These are phyloP conservation scores for Cladorrhinum sp. DNA, from an alignment of 2,329 filamentous ascomycete genomes.

Conservation along the genomic window DNA sequence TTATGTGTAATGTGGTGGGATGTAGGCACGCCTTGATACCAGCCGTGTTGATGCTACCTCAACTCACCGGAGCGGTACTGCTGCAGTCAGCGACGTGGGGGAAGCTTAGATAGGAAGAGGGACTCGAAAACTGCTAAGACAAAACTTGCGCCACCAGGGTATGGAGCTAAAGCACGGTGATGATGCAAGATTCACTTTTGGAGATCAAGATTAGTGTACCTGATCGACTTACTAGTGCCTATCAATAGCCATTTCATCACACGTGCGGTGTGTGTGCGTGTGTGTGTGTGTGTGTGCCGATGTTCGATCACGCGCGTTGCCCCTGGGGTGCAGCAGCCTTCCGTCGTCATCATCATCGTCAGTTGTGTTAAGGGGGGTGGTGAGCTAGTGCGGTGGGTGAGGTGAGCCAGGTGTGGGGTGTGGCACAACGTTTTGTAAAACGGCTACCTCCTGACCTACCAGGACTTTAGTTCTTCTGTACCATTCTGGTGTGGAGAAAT, in stretches of 20 bases:
- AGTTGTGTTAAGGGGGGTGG: background rate
- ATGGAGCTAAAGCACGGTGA: background rate
- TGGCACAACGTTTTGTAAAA: background rate
- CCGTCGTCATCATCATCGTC: background rate
- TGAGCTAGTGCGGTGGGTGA: too few species aligned
- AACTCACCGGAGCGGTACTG: background rate
- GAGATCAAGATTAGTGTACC: background rate
- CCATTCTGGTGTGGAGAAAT: background rate
- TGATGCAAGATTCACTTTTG: constrained; percentile 3
- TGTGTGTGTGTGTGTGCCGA: background rate
- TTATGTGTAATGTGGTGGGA: too few species aligned
- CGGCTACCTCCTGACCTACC: background rate
- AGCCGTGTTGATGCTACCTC: constrained; percentile 1
- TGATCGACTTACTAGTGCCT: background rate
- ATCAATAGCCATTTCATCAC: background rate
- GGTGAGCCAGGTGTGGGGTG: background rate
- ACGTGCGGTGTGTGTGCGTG: background rate
- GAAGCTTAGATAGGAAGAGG: background rate
- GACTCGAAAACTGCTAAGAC: too few species aligned
- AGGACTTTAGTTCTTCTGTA: background rate
- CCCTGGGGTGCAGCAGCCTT: background rate
- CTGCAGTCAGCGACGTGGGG: background rate
- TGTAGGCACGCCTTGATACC: background rate
- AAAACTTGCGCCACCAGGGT: background rate
- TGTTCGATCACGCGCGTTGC: background rate